Percentiles rank a stretch among this genome's conserved stretches.
Conservation (phyloP, 176 grass and related monocot genomes). For the Cocos nucifera region DNA sequence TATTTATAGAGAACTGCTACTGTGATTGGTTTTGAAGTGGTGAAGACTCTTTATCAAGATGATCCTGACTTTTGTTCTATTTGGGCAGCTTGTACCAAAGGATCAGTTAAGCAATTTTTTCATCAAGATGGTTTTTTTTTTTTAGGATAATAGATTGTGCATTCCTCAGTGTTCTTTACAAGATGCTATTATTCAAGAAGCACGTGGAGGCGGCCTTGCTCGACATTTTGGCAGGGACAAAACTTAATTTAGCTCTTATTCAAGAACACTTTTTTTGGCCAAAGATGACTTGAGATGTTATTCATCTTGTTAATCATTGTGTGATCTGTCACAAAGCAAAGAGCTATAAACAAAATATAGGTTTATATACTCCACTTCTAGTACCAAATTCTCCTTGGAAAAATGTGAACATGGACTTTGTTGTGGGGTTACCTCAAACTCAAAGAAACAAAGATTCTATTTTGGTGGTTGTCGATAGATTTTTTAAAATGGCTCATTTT, state of each 20-base stretch:
- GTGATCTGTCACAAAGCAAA: neutral
- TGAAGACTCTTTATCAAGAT: neutral
- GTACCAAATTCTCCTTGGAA: neutral
- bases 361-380: neutral
- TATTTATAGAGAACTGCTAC: too few relatives aligned
- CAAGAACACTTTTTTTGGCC: neutral
- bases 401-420: neutral
- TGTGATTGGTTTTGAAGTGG: neutral
- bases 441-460: neutral
- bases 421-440: neutral
- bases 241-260: neutral
- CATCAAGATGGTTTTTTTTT: neutral
- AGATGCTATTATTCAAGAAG: neutral
- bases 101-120: neutral
- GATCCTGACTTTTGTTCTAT: neutral
- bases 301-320: neutral
- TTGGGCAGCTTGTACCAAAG: neutral
- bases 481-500: conserved; percentile 16
- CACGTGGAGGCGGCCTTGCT: neutral
- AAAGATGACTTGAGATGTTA: neutral
- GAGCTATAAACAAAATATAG: neutral
- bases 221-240: neutral
- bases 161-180: neutral
- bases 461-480: neutral
- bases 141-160: neutral